Evolutionary conservation across 2,329 filamentous ascomycete genomes (phyloP).

Genomic region (Raffaelea deltoideospora): DNA sequence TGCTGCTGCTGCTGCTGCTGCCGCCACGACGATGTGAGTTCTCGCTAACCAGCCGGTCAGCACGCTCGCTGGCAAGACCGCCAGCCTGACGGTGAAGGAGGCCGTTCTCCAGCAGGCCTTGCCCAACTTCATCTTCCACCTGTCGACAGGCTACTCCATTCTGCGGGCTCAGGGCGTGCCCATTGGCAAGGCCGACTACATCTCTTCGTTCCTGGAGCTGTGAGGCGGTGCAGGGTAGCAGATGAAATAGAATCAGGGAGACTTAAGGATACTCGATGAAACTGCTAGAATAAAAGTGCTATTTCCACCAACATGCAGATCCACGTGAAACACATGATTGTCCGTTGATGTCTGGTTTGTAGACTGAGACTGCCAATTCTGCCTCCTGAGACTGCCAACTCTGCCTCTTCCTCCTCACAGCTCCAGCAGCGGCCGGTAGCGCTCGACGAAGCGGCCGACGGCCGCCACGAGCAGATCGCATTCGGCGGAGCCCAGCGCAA

Average conservation of each 20-base stretch:
- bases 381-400: too few species aligned
- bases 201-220: constrained; percentile 14
- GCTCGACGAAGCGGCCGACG: neutral
- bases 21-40: too few species aligned
- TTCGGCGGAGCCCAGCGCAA: neutral
- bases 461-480: neutral
- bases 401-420: too few species aligned
- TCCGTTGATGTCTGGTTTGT: too few species aligned
- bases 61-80: neutral
- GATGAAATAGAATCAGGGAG: too few species aligned
- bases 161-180: constrained; percentile 39
- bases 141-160: constrained; percentile 38
- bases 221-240: too few species aligned
- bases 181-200: constrained; percentile 41
- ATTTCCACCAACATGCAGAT: too few species aligned
- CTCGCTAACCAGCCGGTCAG: neutral
- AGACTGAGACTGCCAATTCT: too few species aligned
- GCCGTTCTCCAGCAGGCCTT: constrained; percentile 30
- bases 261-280: too few species aligned
- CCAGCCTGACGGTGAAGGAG: constrained; percentile 11
- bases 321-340: too few species aligned
- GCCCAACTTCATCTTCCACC: constrained; percentile 47
- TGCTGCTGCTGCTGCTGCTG: neutral
- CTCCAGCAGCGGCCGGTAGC: neutral
- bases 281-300: too few species aligned